Conservation (phyloP, 495 filamentous ascomycete species). For the Cercophora newfieldiana region DNA sequence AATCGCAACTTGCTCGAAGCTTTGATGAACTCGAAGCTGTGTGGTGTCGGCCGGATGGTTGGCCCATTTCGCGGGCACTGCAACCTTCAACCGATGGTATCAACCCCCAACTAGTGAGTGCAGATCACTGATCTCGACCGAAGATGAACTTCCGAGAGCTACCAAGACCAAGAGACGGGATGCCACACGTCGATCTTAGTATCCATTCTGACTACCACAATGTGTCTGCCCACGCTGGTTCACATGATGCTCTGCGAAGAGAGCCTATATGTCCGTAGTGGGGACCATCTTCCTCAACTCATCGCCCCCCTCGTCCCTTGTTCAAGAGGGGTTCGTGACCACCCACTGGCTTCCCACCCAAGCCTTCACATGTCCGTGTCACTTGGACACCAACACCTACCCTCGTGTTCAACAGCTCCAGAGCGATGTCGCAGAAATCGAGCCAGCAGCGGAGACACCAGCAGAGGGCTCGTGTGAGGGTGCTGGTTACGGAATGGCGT, state of each 20-base stretch:
- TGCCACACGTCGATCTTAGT: neutral
- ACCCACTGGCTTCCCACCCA: neutral
- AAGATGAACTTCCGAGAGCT: neutral
- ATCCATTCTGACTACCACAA: neutral
- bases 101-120: neutral
- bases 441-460: neutral
- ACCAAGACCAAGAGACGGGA: neutral
- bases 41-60: too few relatives aligned
- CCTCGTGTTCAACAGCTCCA: neutral
- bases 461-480: neutral
- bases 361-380: slow-evolving; percentile 7
- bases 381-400: neutral
- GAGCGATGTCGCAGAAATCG: slow-evolving; percentile 1
- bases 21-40: too few relatives aligned
- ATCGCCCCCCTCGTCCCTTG: neutral
- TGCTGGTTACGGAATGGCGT: neutral
- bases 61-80: neutral
- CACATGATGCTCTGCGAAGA: neutral
- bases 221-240: neutral
- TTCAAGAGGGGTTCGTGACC: neutral
- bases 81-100: neutral
- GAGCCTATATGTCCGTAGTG: neutral
- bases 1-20: too few relatives aligned
- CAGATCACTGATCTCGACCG: neutral
- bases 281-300: neutral